These are phyloP conservation scores for Candida dubliniensis DNA, from an alignment of 1,139 yeast genomes.

Conservation along the genomic window DNA sequence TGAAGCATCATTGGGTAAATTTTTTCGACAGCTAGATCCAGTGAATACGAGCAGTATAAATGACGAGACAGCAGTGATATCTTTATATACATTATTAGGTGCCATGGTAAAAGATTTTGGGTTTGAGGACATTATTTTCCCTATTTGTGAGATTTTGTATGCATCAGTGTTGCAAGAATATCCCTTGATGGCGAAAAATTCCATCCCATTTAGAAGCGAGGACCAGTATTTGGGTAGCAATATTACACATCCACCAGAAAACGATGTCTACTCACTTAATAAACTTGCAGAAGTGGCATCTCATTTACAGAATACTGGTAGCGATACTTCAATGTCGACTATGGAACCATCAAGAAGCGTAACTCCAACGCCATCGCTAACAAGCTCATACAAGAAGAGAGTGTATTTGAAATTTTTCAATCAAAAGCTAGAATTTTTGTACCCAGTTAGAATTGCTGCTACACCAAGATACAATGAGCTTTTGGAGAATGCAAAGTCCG, in stretches of 20 bases:
- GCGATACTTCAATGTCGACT: constrained; percentile 1
- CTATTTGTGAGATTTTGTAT: constrained; percentile 67
- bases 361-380: constrained; percentile 6
- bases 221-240: constrained; percentile 12
- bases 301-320: constrained; percentile 23
- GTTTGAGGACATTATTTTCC: constrained; percentile 61
- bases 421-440: constrained; percentile 54
- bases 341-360: constrained; percentile 4
- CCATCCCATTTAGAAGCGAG: constrained; percentile 28
- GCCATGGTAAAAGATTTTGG: constrained; percentile 79
- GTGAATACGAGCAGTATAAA: constrained; percentile 25
- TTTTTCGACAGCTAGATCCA: constrained; percentile 52
- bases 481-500: constrained; percentile 66
- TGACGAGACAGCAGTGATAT: constrained; percentile 50
- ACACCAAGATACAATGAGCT: constrained; percentile 71
- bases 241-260: neutral
- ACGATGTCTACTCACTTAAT: constrained; percentile 7
- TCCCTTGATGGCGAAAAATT: constrained; percentile 54
- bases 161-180: constrained; percentile 62
- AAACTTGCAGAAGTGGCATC: constrained; percentile 44
- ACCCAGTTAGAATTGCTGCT: constrained; percentile 57
- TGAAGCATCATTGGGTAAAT: constrained; percentile 44
- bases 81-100: constrained; percentile 63
- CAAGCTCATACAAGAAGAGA: constrained; percentile 16
- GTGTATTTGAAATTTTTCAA: constrained; percentile 44